phyloP scores from a whole-genome alignment of 1,284 basidiomycete genomes.

The Serendipita sp. region DNA sequence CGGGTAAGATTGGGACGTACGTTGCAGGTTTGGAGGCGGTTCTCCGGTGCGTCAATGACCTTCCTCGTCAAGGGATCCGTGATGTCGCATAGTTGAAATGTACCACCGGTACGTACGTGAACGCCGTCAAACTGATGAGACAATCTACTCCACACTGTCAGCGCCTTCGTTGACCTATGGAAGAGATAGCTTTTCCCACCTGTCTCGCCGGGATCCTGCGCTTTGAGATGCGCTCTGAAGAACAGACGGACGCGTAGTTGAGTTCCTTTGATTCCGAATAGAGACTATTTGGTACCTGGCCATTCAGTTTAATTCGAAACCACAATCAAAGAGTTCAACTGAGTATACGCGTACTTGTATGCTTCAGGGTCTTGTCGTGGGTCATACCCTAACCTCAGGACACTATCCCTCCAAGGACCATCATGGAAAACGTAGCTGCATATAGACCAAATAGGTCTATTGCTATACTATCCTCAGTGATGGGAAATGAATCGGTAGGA shows the following conservation, averaged over 20 bases:
- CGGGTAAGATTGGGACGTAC: conserved; percentile 29
- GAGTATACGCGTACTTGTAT: conserved; percentile 44
- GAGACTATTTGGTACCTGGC: conserved; percentile 70
- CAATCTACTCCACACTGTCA: conserved; percentile 22
- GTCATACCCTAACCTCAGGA: conserved; percentile 82
- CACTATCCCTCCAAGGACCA: conserved; percentile 85
- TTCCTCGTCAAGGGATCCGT: conserved; percentile 50
- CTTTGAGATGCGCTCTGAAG: conserved; percentile 18
- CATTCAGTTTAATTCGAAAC: no score
- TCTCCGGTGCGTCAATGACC: conserved; percentile 62
- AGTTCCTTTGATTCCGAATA: conserved; percentile 69
- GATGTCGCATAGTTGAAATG: conserved; percentile 90
- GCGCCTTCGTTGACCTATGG: background rate
- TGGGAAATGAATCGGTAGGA: background rate
- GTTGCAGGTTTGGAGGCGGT: conserved; percentile 53
- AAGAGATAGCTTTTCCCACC: background rate
- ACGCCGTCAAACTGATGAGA: conserved; percentile 86
- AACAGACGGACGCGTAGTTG: conserved; percentile 57
- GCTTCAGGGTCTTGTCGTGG: conserved; percentile 59
- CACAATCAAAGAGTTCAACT: no score
- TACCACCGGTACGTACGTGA: conserved; percentile 41
- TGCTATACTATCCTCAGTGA: conserved; percentile 29
- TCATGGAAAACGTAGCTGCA: conserved; percentile 82
- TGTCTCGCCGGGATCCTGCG: background rate
- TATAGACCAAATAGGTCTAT: conserved; percentile 53